A percentile compares a stretch with the other conserved stretches of the same genome.
Conservation (phyloP, 2,329 filamentous ascomycete genomes). For the Alternaria arborescens region DNA sequence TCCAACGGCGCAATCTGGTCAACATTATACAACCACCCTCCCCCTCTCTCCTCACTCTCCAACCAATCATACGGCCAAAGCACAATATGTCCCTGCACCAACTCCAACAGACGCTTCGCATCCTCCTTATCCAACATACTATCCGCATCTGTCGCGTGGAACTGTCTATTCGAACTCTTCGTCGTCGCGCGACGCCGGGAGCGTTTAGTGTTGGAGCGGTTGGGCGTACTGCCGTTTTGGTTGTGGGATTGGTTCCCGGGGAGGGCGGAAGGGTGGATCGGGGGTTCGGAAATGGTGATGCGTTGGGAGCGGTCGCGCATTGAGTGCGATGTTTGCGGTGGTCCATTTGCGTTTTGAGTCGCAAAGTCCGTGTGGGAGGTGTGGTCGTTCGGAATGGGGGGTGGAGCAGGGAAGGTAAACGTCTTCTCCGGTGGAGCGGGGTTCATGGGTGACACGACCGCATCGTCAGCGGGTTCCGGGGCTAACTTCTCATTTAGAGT, state of each 20-base stretch:
- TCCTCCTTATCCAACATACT: slow-evolving; percentile 73
- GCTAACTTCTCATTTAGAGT: slow-evolving; percentile 46
- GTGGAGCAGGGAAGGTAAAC: slow-evolving; percentile 44
- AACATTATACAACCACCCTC: slow-evolving; percentile 96
- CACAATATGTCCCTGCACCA: slow-evolving; percentile 89
- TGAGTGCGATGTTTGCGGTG: slow-evolving; percentile 12
- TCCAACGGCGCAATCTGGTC: slow-evolving; percentile 95
- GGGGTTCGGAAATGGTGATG: slow-evolving; percentile 49
- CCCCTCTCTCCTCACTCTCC: slow-evolving; percentile 85
- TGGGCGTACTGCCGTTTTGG: slow-evolving; percentile 10
- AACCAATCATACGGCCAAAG: slow-evolving; percentile 93
- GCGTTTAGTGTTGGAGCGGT: slow-evolving; percentile 31
- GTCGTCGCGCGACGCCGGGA: slow-evolving; percentile 74
- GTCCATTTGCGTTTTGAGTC: background rate
- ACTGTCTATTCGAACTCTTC: slow-evolving; percentile 70
- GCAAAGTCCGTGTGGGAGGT: slow-evolving; percentile 17
- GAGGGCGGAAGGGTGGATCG: slow-evolving; percentile 10
- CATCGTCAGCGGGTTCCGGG: slow-evolving; percentile 38
- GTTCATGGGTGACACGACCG: slow-evolving; percentile 42
- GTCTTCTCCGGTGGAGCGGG: slow-evolving; percentile 30
- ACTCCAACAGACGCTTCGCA: slow-evolving; percentile 79
- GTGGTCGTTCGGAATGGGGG: slow-evolving; percentile 40
- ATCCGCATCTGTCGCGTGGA: slow-evolving; percentile 72
- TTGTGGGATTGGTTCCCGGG: background rate
- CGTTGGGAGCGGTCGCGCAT: slow-evolving; percentile 39